Evolutionary conservation across 371 early-diverging fungal genomes (phyloP).

Genomic region (Coemansia sp.): DNA sequence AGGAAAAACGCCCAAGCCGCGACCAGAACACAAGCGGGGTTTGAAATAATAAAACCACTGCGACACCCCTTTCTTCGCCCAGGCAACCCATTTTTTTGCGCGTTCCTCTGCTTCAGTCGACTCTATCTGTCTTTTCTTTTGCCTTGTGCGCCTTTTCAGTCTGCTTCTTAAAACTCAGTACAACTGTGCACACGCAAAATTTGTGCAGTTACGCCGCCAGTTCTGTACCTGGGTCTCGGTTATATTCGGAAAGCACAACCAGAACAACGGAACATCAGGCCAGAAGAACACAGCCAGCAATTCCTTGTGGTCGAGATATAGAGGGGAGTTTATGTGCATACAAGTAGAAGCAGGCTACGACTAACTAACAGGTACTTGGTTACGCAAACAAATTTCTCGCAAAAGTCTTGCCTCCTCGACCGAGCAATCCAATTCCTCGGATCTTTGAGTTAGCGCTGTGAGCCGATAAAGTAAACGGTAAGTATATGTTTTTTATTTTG

Average conservation of each 20-base stretch:
- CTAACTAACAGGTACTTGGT: background rate
- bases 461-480: background rate
- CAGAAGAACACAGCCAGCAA: background rate
- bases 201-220: background rate
- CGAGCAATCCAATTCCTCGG: background rate
- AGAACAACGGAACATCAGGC: background rate
- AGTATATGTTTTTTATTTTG: background rate
- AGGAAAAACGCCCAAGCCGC: slow-evolving; percentile 8
- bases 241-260: background rate
- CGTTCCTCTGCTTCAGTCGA: background rate
- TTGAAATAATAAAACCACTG: slow-evolving; percentile 18
- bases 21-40: slow-evolving; percentile 13
- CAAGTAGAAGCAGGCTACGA: no score
- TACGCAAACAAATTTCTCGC: background rate
- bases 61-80: background rate
- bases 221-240: background rate
- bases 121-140: background rate
- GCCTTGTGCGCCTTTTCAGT: background rate
- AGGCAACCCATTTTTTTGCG: background rate
- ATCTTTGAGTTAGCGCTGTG: background rate
- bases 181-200: background rate
- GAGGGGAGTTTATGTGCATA: background rate
- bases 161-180: background rate
- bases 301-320: background rate
- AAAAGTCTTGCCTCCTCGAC: background rate